Evolutionary conservation across 495 filamentous ascomycete species (phyloP).

Genomic region (Staphylotrichum longicolle): DNA sequence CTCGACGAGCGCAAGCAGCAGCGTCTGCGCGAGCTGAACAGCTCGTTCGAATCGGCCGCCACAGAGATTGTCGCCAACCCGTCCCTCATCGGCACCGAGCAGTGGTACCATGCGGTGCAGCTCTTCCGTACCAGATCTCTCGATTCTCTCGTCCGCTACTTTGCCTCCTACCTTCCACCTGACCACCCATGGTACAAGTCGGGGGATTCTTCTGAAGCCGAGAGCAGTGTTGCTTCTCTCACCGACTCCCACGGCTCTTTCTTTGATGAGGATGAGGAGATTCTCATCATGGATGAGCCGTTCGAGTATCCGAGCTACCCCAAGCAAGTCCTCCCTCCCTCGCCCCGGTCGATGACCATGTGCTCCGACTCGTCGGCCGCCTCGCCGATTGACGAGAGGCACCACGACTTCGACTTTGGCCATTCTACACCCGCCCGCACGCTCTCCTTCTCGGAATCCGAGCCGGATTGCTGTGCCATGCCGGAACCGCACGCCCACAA

Average conservation of each 20-base stretch:
- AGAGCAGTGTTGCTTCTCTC: constrained; percentile 29
- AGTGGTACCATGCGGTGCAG: constrained; percentile 51
- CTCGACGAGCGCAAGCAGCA: constrained; percentile 47
- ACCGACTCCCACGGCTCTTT: constrained; percentile 29
- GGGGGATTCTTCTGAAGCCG: constrained; percentile 29
- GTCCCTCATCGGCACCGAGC: constrained; percentile 47
- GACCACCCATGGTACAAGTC: constrained; percentile 40
- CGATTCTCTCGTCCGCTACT: constrained; percentile 53
- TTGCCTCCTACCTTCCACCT: constrained; percentile 49
- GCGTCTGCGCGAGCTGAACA: constrained; percentile 47
- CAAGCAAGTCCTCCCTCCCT: constrained; percentile 40
- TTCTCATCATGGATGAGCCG: constrained; percentile 43
- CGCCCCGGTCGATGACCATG: constrained; percentile 49
- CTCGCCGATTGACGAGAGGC: constrained; percentile 29
- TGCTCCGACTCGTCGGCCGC: constrained; percentile 43
- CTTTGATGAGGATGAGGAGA: constrained; percentile 39
- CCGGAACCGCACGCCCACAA: neutral
- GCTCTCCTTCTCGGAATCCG: constrained; percentile 47
- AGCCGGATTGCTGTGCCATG: constrained; percentile 37
- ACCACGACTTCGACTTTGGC: constrained; percentile 28
- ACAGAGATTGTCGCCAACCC: constrained; percentile 53
- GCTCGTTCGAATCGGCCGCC: constrained; percentile 48
- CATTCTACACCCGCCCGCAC: constrained; percentile 41
- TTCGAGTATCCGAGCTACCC: constrained; percentile 31
- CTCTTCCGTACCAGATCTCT: constrained; percentile 52